phyloP scores from a whole-genome alignment of 139 green algal species.

The Mesostigma viride region DNA sequence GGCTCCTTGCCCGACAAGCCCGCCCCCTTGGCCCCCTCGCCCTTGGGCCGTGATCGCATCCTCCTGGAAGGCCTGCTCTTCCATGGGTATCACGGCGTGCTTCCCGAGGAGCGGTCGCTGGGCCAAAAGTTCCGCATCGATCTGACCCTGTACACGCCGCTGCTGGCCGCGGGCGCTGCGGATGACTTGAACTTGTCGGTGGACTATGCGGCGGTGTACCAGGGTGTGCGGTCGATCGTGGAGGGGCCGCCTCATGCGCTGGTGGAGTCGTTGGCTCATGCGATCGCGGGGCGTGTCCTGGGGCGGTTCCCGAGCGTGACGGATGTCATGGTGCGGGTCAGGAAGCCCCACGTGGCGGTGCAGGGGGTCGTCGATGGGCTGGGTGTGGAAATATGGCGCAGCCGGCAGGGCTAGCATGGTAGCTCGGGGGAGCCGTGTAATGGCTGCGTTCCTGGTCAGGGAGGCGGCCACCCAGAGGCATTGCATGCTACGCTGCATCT shows the following conservation, averaged over 20 bases:
- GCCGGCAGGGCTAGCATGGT: background rate
- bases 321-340: background rate
- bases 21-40: too few species aligned
- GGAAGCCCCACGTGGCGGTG: background rate
- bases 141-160: constrained; percentile 14
- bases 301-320: too few species aligned
- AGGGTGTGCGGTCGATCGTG: constrained; percentile 10
- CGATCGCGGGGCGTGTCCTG: background rate
- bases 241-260: background rate
- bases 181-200: constrained; percentile 30
- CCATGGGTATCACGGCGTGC: constrained; percentile 36
- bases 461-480: too few species aligned
- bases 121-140: constrained; percentile 42
- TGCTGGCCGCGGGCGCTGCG: constrained; percentile 9
- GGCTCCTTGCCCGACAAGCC: too few species aligned
- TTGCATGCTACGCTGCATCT: too few species aligned
- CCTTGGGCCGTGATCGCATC: background rate
- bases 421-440: too few species aligned
- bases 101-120: constrained; percentile 23
- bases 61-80: constrained; percentile 33
- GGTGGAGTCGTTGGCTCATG: background rate
- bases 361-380: background rate
- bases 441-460: too few species aligned
- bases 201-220: constrained; percentile 35
- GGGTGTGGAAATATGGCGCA: background rate